Evolutionary conservation across 352 stramenopile genomes (phyloP).

Genomic region (Phytopythium litorale): DNA sequence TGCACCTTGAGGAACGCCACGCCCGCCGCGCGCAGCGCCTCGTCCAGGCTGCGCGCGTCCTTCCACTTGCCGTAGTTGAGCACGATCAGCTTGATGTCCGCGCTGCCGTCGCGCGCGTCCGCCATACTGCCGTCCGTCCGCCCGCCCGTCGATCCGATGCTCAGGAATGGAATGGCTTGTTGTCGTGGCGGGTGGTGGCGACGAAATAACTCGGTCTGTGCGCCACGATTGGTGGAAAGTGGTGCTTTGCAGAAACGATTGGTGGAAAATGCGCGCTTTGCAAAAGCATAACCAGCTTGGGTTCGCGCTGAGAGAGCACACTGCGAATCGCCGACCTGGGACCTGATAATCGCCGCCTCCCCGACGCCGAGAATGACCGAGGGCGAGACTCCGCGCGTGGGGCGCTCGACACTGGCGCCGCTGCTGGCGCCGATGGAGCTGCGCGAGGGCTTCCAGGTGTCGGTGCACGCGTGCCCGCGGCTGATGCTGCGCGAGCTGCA

Average conservation of each 20-base stretch:
- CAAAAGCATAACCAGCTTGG: too few relatives aligned
- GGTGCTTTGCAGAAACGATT: too few relatives aligned
- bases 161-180: too few relatives aligned
- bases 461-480: slow-evolving; percentile 67
- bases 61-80: slow-evolving; percentile 90
- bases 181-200: too few relatives aligned
- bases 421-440: slow-evolving; percentile 55
- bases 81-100: slow-evolving; percentile 79
- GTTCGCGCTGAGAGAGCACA: too few relatives aligned
- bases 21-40: slow-evolving; percentile 40
- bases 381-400: slow-evolving; percentile 7
- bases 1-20: slow-evolving; percentile 71
- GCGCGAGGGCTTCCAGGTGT: slow-evolving; percentile 71
- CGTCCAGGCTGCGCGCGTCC: slow-evolving; percentile 57
- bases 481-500: slow-evolving; percentile 75
- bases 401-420: slow-evolving; percentile 27
- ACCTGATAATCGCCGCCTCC: slow-evolving; percentile 3
- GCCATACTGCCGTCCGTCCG: neutral
- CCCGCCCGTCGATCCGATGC: neutral
- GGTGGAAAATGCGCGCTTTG: too few relatives aligned
- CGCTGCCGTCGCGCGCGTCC: neutral
- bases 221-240: too few relatives aligned
- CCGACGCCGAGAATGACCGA: neutral
- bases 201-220: too few relatives aligned
- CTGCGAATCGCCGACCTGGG: neutral